A percentile compares a stretch with the other conserved stretches of the same genome.
Conservation (phyloP, 1,284 basidiomycete species). For the Apiotrichum sp. region DNA sequence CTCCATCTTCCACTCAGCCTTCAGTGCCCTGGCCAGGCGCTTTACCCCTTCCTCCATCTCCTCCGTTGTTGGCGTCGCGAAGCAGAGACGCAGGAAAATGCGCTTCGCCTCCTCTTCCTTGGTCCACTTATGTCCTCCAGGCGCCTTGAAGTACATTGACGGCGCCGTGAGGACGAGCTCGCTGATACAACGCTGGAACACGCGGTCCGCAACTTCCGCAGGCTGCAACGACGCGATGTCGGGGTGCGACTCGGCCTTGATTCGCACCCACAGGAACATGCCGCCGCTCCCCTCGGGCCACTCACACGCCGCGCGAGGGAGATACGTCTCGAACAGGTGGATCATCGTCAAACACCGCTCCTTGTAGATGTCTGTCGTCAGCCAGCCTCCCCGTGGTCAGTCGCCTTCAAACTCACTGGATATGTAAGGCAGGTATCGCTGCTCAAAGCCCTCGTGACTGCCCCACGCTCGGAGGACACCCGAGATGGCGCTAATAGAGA, state of each 20-base stretch:
- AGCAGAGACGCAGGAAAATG: slow-evolving; percentile 32
- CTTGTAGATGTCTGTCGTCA: slow-evolving; percentile 18
- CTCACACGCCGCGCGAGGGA: slow-evolving; percentile 21
- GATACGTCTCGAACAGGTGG: slow-evolving; percentile 24
- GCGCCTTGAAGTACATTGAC: slow-evolving; percentile 31
- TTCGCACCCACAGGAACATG: slow-evolving; percentile 40
- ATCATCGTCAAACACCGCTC: slow-evolving; percentile 30
- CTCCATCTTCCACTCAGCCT: neutral
- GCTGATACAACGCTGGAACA: slow-evolving; percentile 27
- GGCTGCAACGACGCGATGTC: slow-evolving; percentile 15
- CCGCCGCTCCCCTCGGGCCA: slow-evolving; percentile 27
- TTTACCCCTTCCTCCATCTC: slow-evolving; percentile 37
- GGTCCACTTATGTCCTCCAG: slow-evolving; percentile 11
- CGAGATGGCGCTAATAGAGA: slow-evolving; percentile 33
- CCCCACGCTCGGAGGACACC: slow-evolving; percentile 36
- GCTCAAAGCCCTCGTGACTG: slow-evolving; percentile 37
- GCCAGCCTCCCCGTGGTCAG: neutral
- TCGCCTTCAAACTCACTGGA: slow-evolving; percentile 6
- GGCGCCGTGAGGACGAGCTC: slow-evolving; percentile 29
- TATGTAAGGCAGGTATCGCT: slow-evolving; percentile 35
- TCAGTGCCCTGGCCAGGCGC: slow-evolving; percentile 27
- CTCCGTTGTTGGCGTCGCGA: slow-evolving; percentile 23
- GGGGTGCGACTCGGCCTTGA: slow-evolving; percentile 35
- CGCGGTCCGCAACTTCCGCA: slow-evolving; percentile 24
- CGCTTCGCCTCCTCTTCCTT: slow-evolving; percentile 28